These are phyloP conservation scores for Thelonectria olida DNA, from an alignment of 2,329 filamentous ascomycete species.

Conservation along the genomic window DNA sequence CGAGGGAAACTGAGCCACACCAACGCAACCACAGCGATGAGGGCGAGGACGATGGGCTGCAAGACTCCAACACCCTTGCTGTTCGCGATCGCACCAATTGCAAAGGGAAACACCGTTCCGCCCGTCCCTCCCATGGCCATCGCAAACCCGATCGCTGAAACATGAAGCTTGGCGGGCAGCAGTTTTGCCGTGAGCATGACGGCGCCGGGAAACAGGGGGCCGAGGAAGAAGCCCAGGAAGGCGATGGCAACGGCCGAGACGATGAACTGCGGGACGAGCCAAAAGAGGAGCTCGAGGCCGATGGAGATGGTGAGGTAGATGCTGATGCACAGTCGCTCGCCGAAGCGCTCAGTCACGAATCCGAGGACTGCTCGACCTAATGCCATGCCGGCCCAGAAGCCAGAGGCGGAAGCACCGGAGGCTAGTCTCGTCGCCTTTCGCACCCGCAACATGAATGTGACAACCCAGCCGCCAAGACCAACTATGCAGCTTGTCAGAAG, in stretches of 20 bases:
- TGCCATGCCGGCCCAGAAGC: slow-evolving; percentile 84
- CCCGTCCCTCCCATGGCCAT: slow-evolving; percentile 79
- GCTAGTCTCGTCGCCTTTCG: slow-evolving; percentile 71
- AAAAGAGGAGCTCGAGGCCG: slow-evolving; percentile 77
- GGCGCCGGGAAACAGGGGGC: slow-evolving; percentile 78
- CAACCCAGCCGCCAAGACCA: slow-evolving; percentile 80
- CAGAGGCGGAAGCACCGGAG: slow-evolving; percentile 76
- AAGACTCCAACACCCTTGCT: slow-evolving; percentile 63
- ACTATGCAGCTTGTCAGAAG: slow-evolving; percentile 49
- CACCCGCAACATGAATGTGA: slow-evolving; percentile 80
- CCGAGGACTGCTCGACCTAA: slow-evolving; percentile 75
- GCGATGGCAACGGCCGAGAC: slow-evolving; percentile 77
- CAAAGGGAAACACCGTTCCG: slow-evolving; percentile 72
- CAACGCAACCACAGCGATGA: slow-evolving; percentile 54
- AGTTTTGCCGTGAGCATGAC: slow-evolving; percentile 75
- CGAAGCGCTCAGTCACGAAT: slow-evolving; percentile 76
- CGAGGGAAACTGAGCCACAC: slow-evolving; percentile 61
- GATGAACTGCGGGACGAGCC: slow-evolving; percentile 82
- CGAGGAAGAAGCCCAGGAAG: slow-evolving; percentile 81
- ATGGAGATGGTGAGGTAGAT: slow-evolving; percentile 73
- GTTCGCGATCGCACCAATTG: slow-evolving; percentile 72
- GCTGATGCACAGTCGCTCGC: slow-evolving; percentile 71
- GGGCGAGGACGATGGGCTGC: slow-evolving; percentile 64
- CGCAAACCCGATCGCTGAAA: slow-evolving; percentile 79
- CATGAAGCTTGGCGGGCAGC: slow-evolving; percentile 78